phyloP scores from a whole-genome alignment of 1,139 yeast genomes.

The Yamadazyma jaroonii region DNA sequence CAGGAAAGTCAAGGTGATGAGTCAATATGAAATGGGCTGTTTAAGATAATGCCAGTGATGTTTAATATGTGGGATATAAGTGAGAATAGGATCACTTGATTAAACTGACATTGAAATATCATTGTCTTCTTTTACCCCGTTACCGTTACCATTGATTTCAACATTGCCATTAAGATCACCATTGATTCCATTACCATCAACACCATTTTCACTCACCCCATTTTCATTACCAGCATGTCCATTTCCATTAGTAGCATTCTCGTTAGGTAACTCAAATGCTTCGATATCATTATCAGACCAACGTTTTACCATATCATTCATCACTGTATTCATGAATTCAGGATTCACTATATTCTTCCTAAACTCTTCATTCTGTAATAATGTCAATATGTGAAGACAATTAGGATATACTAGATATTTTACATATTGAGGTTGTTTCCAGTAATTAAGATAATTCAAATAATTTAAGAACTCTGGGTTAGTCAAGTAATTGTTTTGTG shows the following conservation, averaged over 20 bases:
- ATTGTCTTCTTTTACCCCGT: not conserved
- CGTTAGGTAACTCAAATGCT: not conserved
- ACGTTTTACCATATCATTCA: slow-evolving; percentile 74
- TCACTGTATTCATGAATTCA: slow-evolving; percentile 56
- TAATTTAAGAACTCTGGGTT: slow-evolving; percentile 62
- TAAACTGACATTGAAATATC: slow-evolving; percentile 2
- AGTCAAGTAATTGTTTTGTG: slow-evolving; percentile 67
- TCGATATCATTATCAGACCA: slow-evolving; percentile 27
- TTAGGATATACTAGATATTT: slow-evolving; percentile 70
- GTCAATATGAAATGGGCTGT: too few relatives aligned
- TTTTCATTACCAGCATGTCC: not conserved
- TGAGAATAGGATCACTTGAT: not conserved
- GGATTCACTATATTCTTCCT: slow-evolving; percentile 53
- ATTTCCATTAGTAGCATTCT: not conserved
- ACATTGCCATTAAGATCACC: not conserved
- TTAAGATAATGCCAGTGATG: too few relatives aligned
- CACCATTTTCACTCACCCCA: not conserved
- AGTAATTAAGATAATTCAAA: slow-evolving; percentile 66
- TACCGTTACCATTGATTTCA: not conserved
- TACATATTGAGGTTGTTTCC: slow-evolving; percentile 68
- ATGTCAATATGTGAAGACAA: slow-evolving; percentile 62
- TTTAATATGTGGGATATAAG: too few relatives aligned
- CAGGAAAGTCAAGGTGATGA: too few relatives aligned
- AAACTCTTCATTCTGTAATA: slow-evolving; percentile 56
- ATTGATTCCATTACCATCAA: not conserved